These are phyloP conservation scores for Tanacetum coccineum DNA, from an alignment of 129 eudicot species.

Conservation along the genomic window DNA sequence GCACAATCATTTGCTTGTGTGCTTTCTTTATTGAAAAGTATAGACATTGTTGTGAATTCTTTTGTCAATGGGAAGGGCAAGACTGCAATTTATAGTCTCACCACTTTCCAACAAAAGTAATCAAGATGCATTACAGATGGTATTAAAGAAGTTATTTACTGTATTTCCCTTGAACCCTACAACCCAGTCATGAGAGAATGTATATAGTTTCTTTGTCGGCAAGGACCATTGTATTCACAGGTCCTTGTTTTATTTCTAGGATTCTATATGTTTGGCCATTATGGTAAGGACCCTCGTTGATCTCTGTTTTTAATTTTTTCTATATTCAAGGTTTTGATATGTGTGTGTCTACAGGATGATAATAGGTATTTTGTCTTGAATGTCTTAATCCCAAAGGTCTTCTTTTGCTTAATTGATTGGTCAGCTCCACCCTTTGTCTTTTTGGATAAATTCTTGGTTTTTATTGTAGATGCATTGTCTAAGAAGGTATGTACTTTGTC, in stretches of 20 bases:
- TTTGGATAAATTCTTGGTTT: slow-evolving; percentile 64
- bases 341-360: slow-evolving; percentile 54
- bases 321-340: slow-evolving; percentile 5
- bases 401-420: slow-evolving; percentile 51
- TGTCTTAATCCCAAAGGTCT: slow-evolving; percentile 53
- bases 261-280: background rate
- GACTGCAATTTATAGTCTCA: slow-evolving; percentile 22
- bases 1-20: slow-evolving; percentile 79
- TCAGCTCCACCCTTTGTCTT: slow-evolving; percentile 41
- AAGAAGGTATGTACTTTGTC: slow-evolving; percentile 44
- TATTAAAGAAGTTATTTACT: slow-evolving; percentile 63
- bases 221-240: background rate
- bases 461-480: slow-evolving; percentile 54
- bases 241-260: background rate
- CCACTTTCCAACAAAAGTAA: slow-evolving; percentile 22
- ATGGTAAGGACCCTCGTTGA: background rate
- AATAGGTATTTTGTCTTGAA: slow-evolving; percentile 61
- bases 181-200: slow-evolving; percentile 59
- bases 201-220: slow-evolving; percentile 10
- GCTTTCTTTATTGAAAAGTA: slow-evolving; percentile 62
- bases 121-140: slow-evolving; percentile 30
- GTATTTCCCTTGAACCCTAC: slow-evolving; percentile 56
- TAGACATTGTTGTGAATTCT: slow-evolving; percentile 54
- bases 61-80: slow-evolving; percentile 36
- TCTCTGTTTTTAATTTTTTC: background rate